Evolutionary conservation across 2,329 filamentous ascomycete species (phyloP).

Genomic region (Stylonectria norvegica): DNA sequence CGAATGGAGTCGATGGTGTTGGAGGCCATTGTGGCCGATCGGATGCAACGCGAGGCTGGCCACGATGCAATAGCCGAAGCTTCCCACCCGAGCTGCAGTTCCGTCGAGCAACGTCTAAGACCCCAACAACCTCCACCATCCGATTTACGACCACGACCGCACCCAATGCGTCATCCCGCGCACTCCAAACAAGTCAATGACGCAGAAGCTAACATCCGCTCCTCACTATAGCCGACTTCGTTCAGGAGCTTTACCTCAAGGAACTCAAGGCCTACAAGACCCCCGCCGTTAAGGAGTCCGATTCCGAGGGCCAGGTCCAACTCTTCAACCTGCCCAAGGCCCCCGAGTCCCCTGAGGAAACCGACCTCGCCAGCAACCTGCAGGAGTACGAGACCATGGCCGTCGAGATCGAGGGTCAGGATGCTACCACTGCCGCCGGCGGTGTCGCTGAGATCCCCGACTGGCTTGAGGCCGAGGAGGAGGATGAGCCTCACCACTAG

Average conservation of each 20-base stretch:
- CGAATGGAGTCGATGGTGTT: background rate
- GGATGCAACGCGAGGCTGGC: conserved; percentile 12
- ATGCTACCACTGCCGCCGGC: conserved; percentile 55
- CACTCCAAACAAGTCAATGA: conserved; percentile 1
- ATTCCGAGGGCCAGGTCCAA: conserved; percentile 87
- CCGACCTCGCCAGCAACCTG: conserved; percentile 85
- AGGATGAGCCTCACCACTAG: conserved; percentile 54
- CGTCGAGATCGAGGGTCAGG: conserved; percentile 90
- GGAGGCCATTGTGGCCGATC: background rate
- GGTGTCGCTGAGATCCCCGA: conserved; percentile 57
- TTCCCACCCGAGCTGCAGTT: conserved; percentile 26
- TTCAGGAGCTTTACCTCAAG: conserved; percentile 96
- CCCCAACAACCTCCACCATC: background rate
- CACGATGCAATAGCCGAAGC: conserved; percentile 25
- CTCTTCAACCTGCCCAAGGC: conserved; percentile 78
- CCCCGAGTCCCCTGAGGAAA: conserved; percentile 87
- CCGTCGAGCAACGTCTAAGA: conserved; percentile 27
- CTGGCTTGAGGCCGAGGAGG: conserved; percentile 83
- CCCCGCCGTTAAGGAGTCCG: conserved; percentile 75
- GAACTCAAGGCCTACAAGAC: conserved; percentile 96
- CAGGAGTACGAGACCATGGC: conserved; percentile 92
- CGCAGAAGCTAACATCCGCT: conserved; percentile 25
- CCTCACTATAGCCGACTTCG: conserved; percentile 72
- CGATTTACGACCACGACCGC: background rate
- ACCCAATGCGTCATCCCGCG: background rate